Evolutionary conservation across 2,329 filamentous ascomycete species (phyloP), one percentile per base, ranked within the genome.

Genomic region (Celoporthe dispersa): DNA sequence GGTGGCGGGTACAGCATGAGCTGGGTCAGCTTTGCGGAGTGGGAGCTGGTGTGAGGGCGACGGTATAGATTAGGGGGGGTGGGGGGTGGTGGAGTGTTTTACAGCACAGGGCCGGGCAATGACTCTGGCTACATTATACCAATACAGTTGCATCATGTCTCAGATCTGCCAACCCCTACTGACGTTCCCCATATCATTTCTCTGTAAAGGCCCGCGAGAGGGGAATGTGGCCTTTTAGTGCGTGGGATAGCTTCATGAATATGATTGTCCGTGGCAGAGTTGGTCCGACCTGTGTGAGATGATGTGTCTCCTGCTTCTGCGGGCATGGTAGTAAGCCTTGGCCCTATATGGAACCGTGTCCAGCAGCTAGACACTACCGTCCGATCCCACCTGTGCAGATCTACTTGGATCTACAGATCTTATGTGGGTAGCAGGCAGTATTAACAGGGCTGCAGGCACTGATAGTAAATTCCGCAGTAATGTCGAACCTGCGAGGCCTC

Each of bases 41-140:
- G 87, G 87, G 83, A 85, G 25, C 74, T 89, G 73, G 82, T 87
- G 16, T 82, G 73, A 73, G 31, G 37, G 9, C 37, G 9, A 63
- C 16, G 6, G n/a, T 9, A 25, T 11, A 33, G 28, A n/a, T 25
- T 16, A 3, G 44, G 8, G 19, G 31, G 57, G 9, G 19, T 5
- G 6, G 16, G 22, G 1, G 1, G 19, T 2, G 44, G 2, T 41
- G 39, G 35, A n/a, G 33, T 31, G 12, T 57, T 31, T 8, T 57
- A 48, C 12, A 31, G 53, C 28, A 57, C 2, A 31, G 19, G 28
- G 25, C 7, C 28, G 28, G 53, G 3, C 25, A 57, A 33, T 19
- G 2, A 14, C 25, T 57, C 12, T 31, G 14, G 14, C 53, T 57
- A 57, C 51, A 55, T 57, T 14, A 57, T 57, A 57, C 53, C 25